phyloP scores from a whole-genome alignment of 805 yeast genomes.

The Zygosaccharomyces siamensis region DNA sequence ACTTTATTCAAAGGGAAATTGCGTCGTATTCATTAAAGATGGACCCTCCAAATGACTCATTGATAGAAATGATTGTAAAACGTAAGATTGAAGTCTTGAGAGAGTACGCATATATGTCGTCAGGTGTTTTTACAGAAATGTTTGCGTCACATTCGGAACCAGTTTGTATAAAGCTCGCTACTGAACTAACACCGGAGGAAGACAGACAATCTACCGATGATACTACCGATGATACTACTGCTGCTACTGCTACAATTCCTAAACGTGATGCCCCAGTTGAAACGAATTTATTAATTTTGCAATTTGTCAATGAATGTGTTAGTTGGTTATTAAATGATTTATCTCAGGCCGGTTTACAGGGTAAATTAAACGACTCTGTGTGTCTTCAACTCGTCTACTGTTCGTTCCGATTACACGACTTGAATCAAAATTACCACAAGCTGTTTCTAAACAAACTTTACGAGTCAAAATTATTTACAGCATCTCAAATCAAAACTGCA shows the following conservation, averaged over 20 bases:
- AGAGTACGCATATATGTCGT: conserved; percentile 45
- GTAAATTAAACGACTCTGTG: conserved; percentile 52
- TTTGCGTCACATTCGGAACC: conserved; percentile 29
- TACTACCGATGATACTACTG: too few species aligned
- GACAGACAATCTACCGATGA: background rate
- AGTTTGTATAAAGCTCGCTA: conserved; percentile 15
- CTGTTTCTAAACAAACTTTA: conserved; percentile 29
- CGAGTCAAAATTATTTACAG: conserved; percentile 23
- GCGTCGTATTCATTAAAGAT: conserved; percentile 35
- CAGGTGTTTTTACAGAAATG: conserved; percentile 23
- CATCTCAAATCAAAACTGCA: conserved; percentile 23
- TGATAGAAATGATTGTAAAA: conserved; percentile 43
- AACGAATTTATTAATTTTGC: conserved; percentile 33
- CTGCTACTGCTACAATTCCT: too few species aligned
- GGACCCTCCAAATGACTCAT: conserved; percentile 19
- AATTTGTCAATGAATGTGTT: conserved; percentile 34
- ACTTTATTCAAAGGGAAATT: conserved; percentile 60
- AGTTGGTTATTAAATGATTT: conserved; percentile 29
- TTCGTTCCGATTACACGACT: conserved; percentile 67
- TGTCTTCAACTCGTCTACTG: conserved; percentile 82
- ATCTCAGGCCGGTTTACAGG: conserved; percentile 32
- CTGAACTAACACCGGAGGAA: conserved; percentile 3
- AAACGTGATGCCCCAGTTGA: conserved; percentile 3
- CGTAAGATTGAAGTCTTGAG: conserved; percentile 79
- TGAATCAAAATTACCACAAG: conserved; percentile 31